phyloP scores from a whole-genome alignment of 2,329 filamentous ascomycete species.

The Sporothrix euskadiensis region DNA sequence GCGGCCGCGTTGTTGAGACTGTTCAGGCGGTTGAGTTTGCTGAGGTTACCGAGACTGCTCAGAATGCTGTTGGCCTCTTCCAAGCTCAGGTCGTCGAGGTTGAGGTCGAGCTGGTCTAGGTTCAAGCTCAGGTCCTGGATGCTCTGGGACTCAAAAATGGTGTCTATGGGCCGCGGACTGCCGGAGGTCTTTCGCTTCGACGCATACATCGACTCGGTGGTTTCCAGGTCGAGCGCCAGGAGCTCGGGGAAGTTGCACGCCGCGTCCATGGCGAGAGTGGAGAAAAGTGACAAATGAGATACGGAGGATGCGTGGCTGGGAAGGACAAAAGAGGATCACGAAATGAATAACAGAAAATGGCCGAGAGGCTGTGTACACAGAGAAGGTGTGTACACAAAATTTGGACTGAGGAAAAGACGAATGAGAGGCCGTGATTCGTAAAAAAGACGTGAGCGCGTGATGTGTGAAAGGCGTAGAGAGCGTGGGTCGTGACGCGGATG shows the following conservation, averaged over 20 bases:
- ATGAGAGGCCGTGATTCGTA: neutral
- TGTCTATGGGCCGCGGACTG: conserved; percentile 39
- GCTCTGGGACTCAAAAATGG: conserved; percentile 23
- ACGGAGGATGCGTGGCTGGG: neutral
- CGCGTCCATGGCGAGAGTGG: conserved; percentile 31
- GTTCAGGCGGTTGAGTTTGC: neutral
- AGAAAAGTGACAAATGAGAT: neutral
- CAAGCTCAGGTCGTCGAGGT: neutral
- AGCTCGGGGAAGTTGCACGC: conserved; percentile 57
- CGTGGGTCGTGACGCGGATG: neutral
- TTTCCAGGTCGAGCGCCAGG: conserved; percentile 56
- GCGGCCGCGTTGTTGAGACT: neutral
- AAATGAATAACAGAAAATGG: neutral
- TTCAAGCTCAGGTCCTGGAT: conserved; percentile 15
- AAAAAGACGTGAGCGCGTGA: neutral
- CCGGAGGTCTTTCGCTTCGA: conserved; percentile 57
- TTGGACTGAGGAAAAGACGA: neutral
- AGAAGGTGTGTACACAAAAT: neutral
- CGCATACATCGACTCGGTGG: conserved; percentile 50
- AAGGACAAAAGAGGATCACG: neutral
- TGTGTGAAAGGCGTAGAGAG: neutral
- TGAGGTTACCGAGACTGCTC: conserved; percentile 10
- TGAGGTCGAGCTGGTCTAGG: neutral
- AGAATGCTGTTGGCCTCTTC: neutral
- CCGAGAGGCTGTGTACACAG: neutral